These are phyloP conservation scores for Tephrocybe sp. DNA, from an alignment of 768 basidiomycete species.

Conservation along the genomic window DNA sequence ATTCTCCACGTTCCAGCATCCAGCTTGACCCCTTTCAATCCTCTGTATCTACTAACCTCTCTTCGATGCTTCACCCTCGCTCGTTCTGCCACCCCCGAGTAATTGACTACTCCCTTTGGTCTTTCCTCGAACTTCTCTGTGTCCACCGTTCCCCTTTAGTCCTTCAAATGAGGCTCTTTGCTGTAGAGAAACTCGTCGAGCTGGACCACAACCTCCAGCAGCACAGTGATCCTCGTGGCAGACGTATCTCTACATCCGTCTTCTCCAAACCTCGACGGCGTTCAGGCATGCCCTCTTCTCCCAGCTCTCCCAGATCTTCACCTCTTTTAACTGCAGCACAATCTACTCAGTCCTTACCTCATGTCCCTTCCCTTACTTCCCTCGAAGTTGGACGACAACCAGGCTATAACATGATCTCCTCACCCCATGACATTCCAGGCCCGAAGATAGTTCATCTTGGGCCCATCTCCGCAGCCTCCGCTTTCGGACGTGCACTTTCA, in stretches of 20 bases:
- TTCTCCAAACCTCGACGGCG: slow-evolving; percentile 59
- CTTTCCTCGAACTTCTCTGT: slow-evolving; percentile 64
- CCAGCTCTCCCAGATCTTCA: slow-evolving; percentile 50
- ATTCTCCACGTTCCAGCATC: slow-evolving; percentile 48
- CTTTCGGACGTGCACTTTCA: slow-evolving; percentile 32
- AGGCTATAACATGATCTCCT: slow-evolving; percentile 38
- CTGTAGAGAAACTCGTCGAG: slow-evolving; percentile 60
- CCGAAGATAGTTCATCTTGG: slow-evolving; percentile 64
- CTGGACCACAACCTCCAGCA: slow-evolving; percentile 53
- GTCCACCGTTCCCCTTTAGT: slow-evolving; percentile 61
- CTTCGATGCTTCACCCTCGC: slow-evolving; percentile 20
- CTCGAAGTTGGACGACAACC: slow-evolving; percentile 34
- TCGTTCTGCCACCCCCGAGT: slow-evolving; percentile 47
- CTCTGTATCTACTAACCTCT: slow-evolving; percentile 27
- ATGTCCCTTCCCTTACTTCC: slow-evolving; percentile 17
- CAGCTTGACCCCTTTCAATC: slow-evolving; percentile 34
- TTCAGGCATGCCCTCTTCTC: slow-evolving; percentile 46
- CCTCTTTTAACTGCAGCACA: slow-evolving; percentile 36
- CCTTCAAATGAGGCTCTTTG: slow-evolving; percentile 63
- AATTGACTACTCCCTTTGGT: slow-evolving; percentile 75
- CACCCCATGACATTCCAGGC: slow-evolving; percentile 34
- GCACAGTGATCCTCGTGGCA: slow-evolving; percentile 27
- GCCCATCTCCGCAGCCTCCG: slow-evolving; percentile 40
- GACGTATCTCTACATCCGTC: slow-evolving; percentile 48
- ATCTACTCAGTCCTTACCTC: slow-evolving; percentile 28